Base-by-base conservation (phyloP, 495 filamentous ascomycete genomes). In the Talaromyces stipitatus region DNA sequence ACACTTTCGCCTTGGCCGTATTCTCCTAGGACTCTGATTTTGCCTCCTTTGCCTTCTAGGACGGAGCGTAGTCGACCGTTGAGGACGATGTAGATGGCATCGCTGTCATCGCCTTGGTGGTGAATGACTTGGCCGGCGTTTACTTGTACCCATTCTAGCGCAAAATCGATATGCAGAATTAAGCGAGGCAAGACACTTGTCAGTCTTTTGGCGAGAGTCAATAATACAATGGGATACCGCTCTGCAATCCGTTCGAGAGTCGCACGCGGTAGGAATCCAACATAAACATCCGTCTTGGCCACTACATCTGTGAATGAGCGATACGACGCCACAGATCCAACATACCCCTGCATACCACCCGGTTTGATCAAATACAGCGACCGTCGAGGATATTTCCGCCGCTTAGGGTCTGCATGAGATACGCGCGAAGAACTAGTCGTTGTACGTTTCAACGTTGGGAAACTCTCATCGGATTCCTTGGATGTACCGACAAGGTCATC, bases 1-100 rank as follows among this genome's bases (percentile, higher is more conserved):
- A 98, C 90, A 70, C 95, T 97, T 64, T 98, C 94, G 16, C 94
- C 94, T 66, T 98, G 94, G 5, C 95, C 94, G 64, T 89, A 97
- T 67, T 98, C 94, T 10, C 90, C 92, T 33, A 90, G 82, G 33
- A 96, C 92, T 51, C 85, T 87, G 77, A 95, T 88, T n/a, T 84
- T 87, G 0, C 88, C 90, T 52, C 89, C 85, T 27, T 86, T 75
- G 4, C 82, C 78, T 63, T 97, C 91, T 29, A 89, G 78, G 2
- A 97, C 83, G 4, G 89, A 81, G 32, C 94, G 76, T 23, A 98
- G 70, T 9, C 94, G 85, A 9, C 94, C 94, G 67, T 98, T 98
- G 6, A 98, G 77, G 10, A 97, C 95, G 59, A 98, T 91, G 65
- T 98, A 97, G 38, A 98, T 98, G 11, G 95, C 94, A 70, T 98